phyloP scores from a whole-genome alignment of 257 asterid genomes.

The Paulownia fortunei region DNA sequence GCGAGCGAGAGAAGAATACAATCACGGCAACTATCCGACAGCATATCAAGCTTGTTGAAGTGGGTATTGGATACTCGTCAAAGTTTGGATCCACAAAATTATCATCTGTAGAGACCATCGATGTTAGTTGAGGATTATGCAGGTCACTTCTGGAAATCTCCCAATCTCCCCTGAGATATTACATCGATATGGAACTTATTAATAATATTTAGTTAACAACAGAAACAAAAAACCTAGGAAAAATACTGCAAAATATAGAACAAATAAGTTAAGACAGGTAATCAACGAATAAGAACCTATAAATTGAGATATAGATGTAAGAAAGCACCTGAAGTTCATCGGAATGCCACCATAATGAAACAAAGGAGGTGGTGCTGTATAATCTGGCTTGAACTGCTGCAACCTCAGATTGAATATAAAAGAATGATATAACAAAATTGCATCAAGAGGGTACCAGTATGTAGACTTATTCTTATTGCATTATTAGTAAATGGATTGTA shows the following conservation, averaged over 20 bases:
- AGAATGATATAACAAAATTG: conserved; percentile 1
- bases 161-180: conserved; percentile 60
- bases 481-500: not conserved
- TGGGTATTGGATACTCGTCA: conserved; percentile 41
- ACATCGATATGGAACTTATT: not conserved
- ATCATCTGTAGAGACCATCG: conserved; percentile 39
- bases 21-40: conserved; percentile 63
- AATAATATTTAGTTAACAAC: not conserved
- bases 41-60: conserved; percentile 53
- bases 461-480: too few relatives aligned
- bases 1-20: conserved; percentile 34
- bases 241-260: not conserved
- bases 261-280: not conserved
- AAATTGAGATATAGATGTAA: not conserved
- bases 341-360: conserved; percentile 49
- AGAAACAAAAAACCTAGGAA: not conserved
- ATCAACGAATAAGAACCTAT: not conserved
- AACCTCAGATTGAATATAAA: conserved; percentile 23
- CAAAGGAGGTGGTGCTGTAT: conserved; percentile 61
- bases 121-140: conserved; percentile 37
- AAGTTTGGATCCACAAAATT: conserved; percentile 41
- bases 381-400: conserved; percentile 69
- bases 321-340: conserved; percentile 54
- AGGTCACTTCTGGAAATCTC: conserved; percentile 51
- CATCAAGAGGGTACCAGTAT: not conserved